Evolutionary conservation across 495 filamentous ascomycete species (phyloP), one percentile per base, ranked within the genome.

Genomic region (Letharia lupina): DNA sequence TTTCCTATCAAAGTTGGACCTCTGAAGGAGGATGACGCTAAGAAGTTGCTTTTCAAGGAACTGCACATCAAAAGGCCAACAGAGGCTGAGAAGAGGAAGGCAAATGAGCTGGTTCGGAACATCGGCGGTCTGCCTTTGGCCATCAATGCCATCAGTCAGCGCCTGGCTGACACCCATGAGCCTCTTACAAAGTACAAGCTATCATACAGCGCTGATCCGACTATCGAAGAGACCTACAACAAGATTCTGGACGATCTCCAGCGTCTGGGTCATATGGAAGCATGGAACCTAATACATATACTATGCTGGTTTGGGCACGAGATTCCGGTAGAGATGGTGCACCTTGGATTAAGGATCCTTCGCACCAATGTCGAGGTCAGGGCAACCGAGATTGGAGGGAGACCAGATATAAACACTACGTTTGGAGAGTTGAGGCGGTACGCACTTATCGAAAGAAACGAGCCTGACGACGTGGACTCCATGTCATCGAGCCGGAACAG

Each of bases 121-220:
- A 86, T 91, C 75, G 88, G 87, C 37, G 82, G 84, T 66, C 77
- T 93, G 15, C 90, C 90, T 18, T 75, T 93, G 23, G 89, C 90
- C 60, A 92, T 94, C 48, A 88, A 91, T 69, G 87, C 89, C 6
- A 87, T 89, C 7, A 88, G 89, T 12, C 87, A 88, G 65, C 85
- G 89, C 35, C 80, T 94, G 10, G 90, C 85, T 57, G 83, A 85
- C 3, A 91, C 86, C 0, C 77, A 82, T 31, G 88, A 90, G 67
- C 87, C 89, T 1, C 80, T 94, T 10, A 82, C 85, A 8, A 84
- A 79, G 66, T 93, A 91, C 68, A 78, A 76, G 40, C 76, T 92
- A 69, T 85, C 84, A n/a, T 89, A 88, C 63, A 78, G 86, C 60
- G 86, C 80, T 7, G 83, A 86, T 59, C 85, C 89, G 20, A 87